phyloP scores from a whole-genome alignment of 345 rosid species.

The Eutrema yunnanense region DNA sequence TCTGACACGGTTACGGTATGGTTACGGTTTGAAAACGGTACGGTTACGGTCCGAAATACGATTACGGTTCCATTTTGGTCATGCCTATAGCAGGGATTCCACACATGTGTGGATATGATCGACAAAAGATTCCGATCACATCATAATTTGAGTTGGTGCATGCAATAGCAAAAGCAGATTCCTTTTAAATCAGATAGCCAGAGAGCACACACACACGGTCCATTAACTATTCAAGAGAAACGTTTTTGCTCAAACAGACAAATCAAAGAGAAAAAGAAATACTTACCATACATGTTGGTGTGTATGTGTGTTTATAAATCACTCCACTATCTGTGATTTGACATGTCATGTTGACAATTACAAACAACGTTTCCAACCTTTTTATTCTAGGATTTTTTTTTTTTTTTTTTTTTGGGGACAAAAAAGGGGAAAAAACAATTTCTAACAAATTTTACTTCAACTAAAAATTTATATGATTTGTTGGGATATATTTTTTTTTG shows the following conservation, averaged over 20 bases:
- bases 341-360: conserved; percentile 13
- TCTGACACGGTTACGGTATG: too few species aligned
- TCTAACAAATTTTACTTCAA: too few species aligned
- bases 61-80: too few species aligned
- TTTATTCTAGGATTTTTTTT: not conserved
- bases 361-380: not conserved
- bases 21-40: too few species aligned
- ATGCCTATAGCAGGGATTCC: conserved; percentile 9
- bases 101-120: conserved; percentile 30
- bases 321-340: conserved; percentile 27
- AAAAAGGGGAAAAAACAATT: not conserved
- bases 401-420: too few species aligned
- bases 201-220: conserved; percentile 15
- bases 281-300: conserved; percentile 16
- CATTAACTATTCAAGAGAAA: not conserved
- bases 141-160: conserved; percentile 26
- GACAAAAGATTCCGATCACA: conserved; percentile 24
- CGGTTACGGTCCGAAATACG: too few species aligned
- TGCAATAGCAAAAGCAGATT: conserved; percentile 26
- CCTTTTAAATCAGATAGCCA: conserved; percentile 23
- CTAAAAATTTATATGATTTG: not conserved
- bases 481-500: not conserved
- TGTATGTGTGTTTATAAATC: conserved; percentile 12
- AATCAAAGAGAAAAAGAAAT: not conserved
- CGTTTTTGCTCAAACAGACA: conserved; percentile 20